Percentiles rank a stretch among this genome's conserved stretches.
Evolutionary conservation across 2,329 filamentous ascomycete species (phyloP).

Genomic region (Epichloe uncinata): DNA sequence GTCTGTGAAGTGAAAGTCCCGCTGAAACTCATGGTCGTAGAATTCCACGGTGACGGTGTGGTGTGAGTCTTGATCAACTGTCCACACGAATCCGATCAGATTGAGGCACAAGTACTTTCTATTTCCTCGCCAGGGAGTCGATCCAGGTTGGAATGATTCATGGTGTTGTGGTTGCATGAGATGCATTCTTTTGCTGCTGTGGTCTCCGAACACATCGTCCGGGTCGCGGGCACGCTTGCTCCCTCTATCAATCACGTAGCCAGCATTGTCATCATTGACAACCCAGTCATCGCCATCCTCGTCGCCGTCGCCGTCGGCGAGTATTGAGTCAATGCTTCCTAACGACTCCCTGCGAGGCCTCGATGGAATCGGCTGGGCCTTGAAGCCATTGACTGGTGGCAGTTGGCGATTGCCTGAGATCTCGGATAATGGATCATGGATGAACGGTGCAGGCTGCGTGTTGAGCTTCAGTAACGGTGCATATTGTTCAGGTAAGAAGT

Average conservation of each 20-base stretch:
- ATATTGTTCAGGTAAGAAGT: constrained; percentile 50
- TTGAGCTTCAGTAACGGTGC: constrained; percentile 42
- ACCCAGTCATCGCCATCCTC: constrained; percentile 65
- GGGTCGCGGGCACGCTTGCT: constrained; percentile 37
- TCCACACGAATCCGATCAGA: constrained; percentile 90
- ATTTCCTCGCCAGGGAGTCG: constrained; percentile 91
- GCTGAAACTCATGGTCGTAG: constrained; percentile 82
- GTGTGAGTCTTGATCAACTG: constrained; percentile 84
- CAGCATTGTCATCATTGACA: constrained; percentile 87
- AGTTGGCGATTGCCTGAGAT: constrained; percentile 51
- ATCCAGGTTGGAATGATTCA: constrained; percentile 80
- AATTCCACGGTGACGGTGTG: constrained; percentile 96
- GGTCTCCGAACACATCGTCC: constrained; percentile 35
- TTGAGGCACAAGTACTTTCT: constrained; percentile 89
- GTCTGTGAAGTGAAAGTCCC: constrained; percentile 96
- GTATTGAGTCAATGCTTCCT: constrained; percentile 73
- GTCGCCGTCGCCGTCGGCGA: constrained; percentile 50
- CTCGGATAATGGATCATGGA: constrained; percentile 65
- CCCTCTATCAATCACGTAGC: constrained; percentile 51
- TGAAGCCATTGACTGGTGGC: constrained; percentile 37
- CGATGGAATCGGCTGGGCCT: constrained; percentile 32
- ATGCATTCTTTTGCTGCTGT: constrained; percentile 35
- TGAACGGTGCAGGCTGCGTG: constrained; percentile 68
- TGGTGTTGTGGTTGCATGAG: constrained; percentile 55
- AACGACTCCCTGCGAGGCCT: constrained; percentile 48